Evolutionary conservation across 768 basidiomycete genomes (phyloP).

Genomic region (Mrakia gelida): DNA sequence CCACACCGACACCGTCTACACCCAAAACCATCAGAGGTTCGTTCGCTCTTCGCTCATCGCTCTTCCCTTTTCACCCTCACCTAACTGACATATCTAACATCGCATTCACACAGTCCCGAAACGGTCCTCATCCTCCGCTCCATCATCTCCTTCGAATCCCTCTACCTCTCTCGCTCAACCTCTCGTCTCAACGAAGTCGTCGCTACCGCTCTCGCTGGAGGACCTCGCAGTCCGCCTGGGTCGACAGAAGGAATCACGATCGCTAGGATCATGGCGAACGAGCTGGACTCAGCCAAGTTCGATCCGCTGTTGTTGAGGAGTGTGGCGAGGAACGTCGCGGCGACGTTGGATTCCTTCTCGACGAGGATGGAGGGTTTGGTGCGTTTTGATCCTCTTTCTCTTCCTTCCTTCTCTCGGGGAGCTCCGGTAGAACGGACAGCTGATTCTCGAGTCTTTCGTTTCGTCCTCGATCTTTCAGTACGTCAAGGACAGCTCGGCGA

Average conservation of each 20-base stretch:
- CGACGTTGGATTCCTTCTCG: conserved; percentile 65
- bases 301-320: conserved; percentile 79
- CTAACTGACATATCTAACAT: conserved; percentile 54
- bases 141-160: conserved; percentile 72
- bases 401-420: too few species aligned
- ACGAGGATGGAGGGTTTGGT: conserved; percentile 67
- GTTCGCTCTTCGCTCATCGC: conserved; percentile 24
- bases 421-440: not conserved
- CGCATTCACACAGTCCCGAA: conserved; percentile 62
- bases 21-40: conserved; percentile 75
- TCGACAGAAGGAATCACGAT: conserved; percentile 70
- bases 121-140: conserved; percentile 82
- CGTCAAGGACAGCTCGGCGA: conserved; percentile 70
- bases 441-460: not conserved
- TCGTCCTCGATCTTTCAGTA: conserved; percentile 49
- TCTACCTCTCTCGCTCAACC: conserved; percentile 80
- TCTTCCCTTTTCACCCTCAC: not conserved
- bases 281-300: conserved; percentile 85
- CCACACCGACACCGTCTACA: conserved; percentile 91
- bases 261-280: conserved; percentile 75
- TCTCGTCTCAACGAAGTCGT: conserved; percentile 79
- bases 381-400: conserved; percentile 39
- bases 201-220: conserved; percentile 68
- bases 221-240: conserved; percentile 65
- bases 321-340: conserved; percentile 68